These are phyloP conservation scores for Picea engelmannii DNA, from an alignment of 83 land plant species.

Conservation along the genomic window DNA sequence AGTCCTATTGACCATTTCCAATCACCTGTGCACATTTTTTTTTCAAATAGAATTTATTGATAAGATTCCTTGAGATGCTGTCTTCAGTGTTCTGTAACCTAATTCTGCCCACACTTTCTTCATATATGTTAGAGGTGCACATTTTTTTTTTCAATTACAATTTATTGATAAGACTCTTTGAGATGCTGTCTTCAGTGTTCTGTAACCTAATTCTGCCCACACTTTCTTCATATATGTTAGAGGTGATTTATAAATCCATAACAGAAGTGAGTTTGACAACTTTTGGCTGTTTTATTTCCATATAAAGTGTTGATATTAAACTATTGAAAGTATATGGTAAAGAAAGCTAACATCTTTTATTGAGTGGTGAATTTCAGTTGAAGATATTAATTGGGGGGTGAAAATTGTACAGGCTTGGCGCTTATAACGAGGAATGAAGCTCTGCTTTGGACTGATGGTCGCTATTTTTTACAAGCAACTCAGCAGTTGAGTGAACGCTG, in stretches of 20 bases:
- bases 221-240: background rate
- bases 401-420: constrained; percentile 69
- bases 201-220: background rate
- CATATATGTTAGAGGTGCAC: background rate
- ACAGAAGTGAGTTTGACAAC: no score
- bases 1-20: no score
- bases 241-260: background rate
- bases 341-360: background rate
- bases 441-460: constrained; percentile 95
- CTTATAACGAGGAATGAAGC: constrained; percentile 77
- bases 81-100: background rate
- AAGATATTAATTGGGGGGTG: background rate
- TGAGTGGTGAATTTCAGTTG: background rate
- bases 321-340: background rate
- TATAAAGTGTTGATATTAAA: background rate
- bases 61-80: background rate
- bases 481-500: constrained; percentile 83
- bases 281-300: background rate
- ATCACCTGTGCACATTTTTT: background rate
- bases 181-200: constrained; percentile 3
- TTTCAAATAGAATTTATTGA: background rate
- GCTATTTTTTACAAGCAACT: constrained; percentile 95
- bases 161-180: background rate
- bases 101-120: background rate
- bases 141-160: background rate